phyloP scores from a whole-genome alignment of 2,329 filamentous ascomycete species.

The Corinectria fuckeliana region DNA sequence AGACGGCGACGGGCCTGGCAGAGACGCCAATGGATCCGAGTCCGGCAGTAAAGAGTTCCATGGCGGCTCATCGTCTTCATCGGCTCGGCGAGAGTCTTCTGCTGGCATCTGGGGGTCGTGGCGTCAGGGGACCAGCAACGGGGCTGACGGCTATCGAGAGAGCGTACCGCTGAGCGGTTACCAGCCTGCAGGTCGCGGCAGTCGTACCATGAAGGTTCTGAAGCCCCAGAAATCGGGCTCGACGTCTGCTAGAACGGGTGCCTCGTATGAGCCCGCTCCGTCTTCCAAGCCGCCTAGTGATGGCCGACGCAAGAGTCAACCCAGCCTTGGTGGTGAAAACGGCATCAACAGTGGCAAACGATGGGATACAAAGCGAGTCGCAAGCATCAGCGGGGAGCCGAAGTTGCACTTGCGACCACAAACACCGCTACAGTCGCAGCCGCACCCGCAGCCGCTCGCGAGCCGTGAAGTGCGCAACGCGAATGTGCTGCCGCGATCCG shows the following conservation, averaged over 20 bases:
- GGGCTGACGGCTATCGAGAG: conserved; percentile 61
- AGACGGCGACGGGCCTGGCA: conserved; percentile 49
- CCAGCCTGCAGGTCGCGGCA: conserved; percentile 67
- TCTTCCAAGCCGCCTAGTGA: conserved; percentile 55
- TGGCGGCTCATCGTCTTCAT: conserved; percentile 32
- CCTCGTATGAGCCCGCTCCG: conserved; percentile 59
- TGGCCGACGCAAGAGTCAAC: conserved; percentile 62
- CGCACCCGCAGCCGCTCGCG: conserved; percentile 43
- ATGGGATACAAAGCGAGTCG: conserved; percentile 62
- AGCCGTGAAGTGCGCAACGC: conserved; percentile 47
- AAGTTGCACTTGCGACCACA: conserved; percentile 36
- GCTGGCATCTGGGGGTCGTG: conserved; percentile 73
- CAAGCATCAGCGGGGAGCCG: conserved; percentile 50
- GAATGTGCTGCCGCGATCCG: conserved; percentile 59
- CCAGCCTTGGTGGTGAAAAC: conserved; percentile 40
- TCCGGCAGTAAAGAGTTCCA: conserved; percentile 36
- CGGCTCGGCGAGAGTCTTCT: conserved; percentile 55
- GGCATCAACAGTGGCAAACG: conserved; percentile 43
- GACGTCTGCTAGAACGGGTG: conserved; percentile 55
- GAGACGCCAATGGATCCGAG: conserved; percentile 32
- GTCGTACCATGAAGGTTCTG: conserved; percentile 87
- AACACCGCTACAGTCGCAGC: conserved; percentile 36
- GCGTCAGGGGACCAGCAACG: conserved; percentile 63
- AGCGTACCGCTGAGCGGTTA: conserved; percentile 67
- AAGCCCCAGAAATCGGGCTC: conserved; percentile 75